Conservation (phyloP, 768 basidiomycete genomes). For the Trametes villosa region DNA sequence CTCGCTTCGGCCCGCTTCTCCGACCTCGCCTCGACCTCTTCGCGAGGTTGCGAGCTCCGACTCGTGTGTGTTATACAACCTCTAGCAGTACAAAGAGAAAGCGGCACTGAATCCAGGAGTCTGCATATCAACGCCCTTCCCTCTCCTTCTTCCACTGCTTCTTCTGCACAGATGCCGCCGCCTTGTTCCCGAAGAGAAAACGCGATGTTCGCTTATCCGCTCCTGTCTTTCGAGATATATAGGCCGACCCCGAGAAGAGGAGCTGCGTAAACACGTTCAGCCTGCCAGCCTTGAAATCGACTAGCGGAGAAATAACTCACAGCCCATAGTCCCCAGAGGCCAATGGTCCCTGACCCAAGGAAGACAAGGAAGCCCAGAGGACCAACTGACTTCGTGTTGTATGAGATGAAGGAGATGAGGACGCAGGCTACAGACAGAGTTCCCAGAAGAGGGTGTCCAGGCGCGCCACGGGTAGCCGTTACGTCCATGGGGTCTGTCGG, state of each 20-base stretch:
- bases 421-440: constrained; percentile 59
- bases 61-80: too few species aligned
- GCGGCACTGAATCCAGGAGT: too few species aligned
- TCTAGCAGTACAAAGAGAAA: too few species aligned
- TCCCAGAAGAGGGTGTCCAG: constrained; percentile 64
- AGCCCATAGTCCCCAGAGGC: constrained; percentile 73
- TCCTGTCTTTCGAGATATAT: constrained; percentile 72
- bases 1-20: too few species aligned
- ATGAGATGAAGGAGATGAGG: constrained; percentile 65
- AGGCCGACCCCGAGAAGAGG: constrained; percentile 59
- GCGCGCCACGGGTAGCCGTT: constrained; percentile 10
- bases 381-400: constrained; percentile 62
- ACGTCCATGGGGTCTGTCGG: not conserved
- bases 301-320: constrained; percentile 44
- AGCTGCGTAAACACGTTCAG: constrained; percentile 43
- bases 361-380: constrained; percentile 57
- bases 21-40: too few species aligned
- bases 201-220: constrained; percentile 82
- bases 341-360: constrained; percentile 53
- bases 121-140: too few species aligned
- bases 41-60: too few species aligned
- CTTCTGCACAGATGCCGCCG: constrained; percentile 40
- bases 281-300: not conserved
- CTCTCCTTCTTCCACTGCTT: constrained; percentile 37
- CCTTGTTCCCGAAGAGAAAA: constrained; percentile 79